phyloP scores from a whole-genome alignment of 2,329 filamentous ascomycete species.

The Cladosporium sp. region DNA sequence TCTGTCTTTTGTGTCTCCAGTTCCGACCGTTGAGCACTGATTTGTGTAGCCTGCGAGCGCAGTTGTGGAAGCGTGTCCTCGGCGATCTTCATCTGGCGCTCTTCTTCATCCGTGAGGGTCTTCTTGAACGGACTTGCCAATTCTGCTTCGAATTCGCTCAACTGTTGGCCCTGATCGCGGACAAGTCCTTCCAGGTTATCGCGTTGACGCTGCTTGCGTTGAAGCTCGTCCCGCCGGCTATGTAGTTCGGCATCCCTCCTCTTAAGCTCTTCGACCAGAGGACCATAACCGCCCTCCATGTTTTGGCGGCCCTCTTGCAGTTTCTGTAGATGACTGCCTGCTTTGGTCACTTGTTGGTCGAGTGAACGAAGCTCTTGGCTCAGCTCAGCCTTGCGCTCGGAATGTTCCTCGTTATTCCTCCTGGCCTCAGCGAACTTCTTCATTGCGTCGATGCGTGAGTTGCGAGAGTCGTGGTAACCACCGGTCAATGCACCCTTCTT shows the following conservation, averaged over 20 bases:
- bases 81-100: constrained; percentile 70
- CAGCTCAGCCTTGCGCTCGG: constrained; percentile 61
- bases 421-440: constrained; percentile 71
- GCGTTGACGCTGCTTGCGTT: constrained; percentile 60
- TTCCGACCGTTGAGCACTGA: constrained; percentile 69
- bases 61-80: constrained; percentile 67
- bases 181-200: constrained; percentile 64
- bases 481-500: constrained; percentile 94
- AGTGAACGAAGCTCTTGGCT: constrained; percentile 68
- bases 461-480: constrained; percentile 82
- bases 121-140: constrained; percentile 88
- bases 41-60: constrained; percentile 69
- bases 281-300: constrained; percentile 76
- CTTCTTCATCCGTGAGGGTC: constrained; percentile 75
- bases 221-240: constrained; percentile 67
- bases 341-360: constrained; percentile 82
- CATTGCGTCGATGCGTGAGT: constrained; percentile 82
- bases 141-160: constrained; percentile 74
- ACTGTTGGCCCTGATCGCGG: constrained; percentile 61
- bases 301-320: constrained; percentile 72
- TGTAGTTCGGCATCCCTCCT: constrained; percentile 71
- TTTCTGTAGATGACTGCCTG: constrained; percentile 80
- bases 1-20: constrained; percentile 77
- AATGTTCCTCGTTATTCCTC: constrained; percentile 66
- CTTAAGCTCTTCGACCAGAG: constrained; percentile 71